Conservation (phyloP, 2,329 filamentous ascomycete genomes). For the Arthrobotrys sinensis region DNA sequence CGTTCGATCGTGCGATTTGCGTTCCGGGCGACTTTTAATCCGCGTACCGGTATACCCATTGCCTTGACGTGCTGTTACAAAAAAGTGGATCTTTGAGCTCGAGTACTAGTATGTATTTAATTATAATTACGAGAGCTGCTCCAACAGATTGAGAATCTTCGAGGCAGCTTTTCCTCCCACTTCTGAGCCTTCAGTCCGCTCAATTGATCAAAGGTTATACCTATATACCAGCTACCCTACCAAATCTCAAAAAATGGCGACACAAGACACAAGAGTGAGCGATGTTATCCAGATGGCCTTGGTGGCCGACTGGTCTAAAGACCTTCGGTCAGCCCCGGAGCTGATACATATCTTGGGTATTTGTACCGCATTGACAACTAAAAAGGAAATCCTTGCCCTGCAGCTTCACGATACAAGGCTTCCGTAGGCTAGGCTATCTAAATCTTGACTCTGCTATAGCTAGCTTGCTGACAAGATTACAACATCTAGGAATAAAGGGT, state of each 20-base stretch:
- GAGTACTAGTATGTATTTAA: no score
- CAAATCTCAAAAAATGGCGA: background rate
- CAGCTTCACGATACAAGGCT: slow-evolving; percentile 6
- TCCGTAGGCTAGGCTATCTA: background rate
- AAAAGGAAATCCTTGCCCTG: slow-evolving; percentile 6
- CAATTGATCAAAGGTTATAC: no score
- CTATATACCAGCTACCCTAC: no score
- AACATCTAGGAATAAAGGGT: slow-evolving; percentile 10
- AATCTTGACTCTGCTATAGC: background rate
- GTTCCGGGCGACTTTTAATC: no score
- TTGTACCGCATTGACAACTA: slow-evolving; percentile 10
- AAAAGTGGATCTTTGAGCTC: no score
- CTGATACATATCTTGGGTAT: slow-evolving; percentile 16
- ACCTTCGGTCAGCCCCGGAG: slow-evolving; percentile 2
- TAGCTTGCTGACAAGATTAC: background rate
- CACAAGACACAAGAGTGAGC: background rate
- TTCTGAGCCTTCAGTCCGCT: no score
- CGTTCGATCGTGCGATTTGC: no score
- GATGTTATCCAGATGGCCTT: background rate
- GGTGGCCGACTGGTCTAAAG: slow-evolving; percentile 7
- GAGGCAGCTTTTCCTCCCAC: no score
- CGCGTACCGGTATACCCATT: no score
- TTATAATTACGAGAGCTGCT: no score
- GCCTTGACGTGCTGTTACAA: no score
- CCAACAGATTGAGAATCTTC: no score